Conservation (phyloP, 495 filamentous ascomycete genomes). For the Astrocystis sublimbata region DNA sequence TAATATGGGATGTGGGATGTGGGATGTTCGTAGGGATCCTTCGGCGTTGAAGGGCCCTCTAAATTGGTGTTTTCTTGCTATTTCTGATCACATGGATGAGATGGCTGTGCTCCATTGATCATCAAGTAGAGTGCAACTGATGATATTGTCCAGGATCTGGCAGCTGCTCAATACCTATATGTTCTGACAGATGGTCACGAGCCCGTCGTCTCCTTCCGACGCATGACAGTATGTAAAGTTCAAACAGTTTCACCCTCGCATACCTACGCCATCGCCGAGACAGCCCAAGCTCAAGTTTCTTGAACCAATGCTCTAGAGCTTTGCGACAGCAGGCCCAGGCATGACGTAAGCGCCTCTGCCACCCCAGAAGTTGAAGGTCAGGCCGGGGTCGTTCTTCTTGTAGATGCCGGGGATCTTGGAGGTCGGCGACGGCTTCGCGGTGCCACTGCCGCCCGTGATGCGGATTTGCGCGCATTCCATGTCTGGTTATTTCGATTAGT, state of each 20-base stretch:
- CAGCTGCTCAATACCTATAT: too few species aligned
- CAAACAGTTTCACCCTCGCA: neutral
- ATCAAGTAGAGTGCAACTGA: too few species aligned
- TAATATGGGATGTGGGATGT: too few species aligned
- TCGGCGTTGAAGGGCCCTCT: too few species aligned
- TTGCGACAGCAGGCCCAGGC: conserved; percentile 37
- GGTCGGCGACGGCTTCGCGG: conserved; percentile 40
- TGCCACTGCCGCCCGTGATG: conserved; percentile 48
- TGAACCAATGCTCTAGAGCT: neutral
- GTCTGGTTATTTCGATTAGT: conserved; percentile 19
- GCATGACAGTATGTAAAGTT: neutral
- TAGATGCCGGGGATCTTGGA: conserved; percentile 57
- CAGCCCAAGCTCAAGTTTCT: neutral
- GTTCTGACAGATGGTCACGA: too few species aligned
- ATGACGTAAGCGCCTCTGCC: conserved; percentile 34
- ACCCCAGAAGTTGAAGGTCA: conserved; percentile 46
- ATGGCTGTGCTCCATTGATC: too few species aligned
- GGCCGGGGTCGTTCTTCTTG: conserved; percentile 44
- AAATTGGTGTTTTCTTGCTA: too few species aligned
- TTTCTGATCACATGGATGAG: too few species aligned
- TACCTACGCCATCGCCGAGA: neutral
- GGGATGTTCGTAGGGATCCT: too few species aligned
- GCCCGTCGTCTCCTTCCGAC: neutral
- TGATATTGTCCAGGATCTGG: too few species aligned
- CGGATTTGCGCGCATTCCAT: conserved; percentile 57